Percentiles rank a stretch among this genome's conserved stretches.
phyloP scores from a whole-genome alignment of 441 rosid species.

The Rhodomyrtus psidioides region DNA sequence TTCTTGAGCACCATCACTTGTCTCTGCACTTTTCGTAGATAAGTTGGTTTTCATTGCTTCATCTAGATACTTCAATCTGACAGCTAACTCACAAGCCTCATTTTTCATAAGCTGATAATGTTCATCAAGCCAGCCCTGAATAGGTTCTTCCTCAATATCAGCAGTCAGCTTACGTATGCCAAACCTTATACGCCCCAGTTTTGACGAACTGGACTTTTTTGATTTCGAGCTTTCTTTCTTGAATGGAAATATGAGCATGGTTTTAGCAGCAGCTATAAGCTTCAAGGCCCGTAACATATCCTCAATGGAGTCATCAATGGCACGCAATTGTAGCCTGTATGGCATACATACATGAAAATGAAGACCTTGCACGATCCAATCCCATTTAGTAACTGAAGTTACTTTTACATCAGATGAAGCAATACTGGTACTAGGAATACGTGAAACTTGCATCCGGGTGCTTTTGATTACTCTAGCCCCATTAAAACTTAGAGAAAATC shows the following conservation, averaged over 20 bases:
- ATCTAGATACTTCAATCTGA: conserved; percentile 83
- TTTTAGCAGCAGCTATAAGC: conserved; percentile 71
- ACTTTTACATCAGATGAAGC: conserved; percentile 42
- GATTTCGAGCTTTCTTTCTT: conserved; percentile 69
- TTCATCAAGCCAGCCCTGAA: conserved; percentile 99
- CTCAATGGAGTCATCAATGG: conserved; percentile 96
- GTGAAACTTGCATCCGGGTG: conserved; percentile 97
- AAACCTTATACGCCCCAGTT: conserved; percentile 74
- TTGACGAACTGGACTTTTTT: conserved; percentile 57
- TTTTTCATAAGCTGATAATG: conserved; percentile 80
- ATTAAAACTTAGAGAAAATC: conserved; percentile 65
- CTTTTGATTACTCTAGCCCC: conserved; percentile 75
- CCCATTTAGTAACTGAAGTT: conserved; percentile 55
- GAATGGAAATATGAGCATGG: conserved; percentile 39
- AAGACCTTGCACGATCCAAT: conserved; percentile 98
- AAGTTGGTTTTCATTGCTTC: conserved; percentile 44
- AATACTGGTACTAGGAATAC: conserved; percentile 64
- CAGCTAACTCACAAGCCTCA: conserved; percentile 91
- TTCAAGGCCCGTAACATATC: conserved; percentile 90
- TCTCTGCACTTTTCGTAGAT: conserved; percentile 46
- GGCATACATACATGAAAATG: conserved; percentile 92
- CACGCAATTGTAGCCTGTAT: conserved; percentile 89
- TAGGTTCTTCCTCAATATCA: conserved; percentile 98
- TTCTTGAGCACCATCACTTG: conserved; percentile 41
- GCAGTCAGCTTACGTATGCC: conserved; percentile 69